Evolutionary conservation across 192 early-diverging fungal species (phyloP), one percentile per base, ranked within the genome.

Genomic region (Lunasporangiospora selenospora): DNA sequence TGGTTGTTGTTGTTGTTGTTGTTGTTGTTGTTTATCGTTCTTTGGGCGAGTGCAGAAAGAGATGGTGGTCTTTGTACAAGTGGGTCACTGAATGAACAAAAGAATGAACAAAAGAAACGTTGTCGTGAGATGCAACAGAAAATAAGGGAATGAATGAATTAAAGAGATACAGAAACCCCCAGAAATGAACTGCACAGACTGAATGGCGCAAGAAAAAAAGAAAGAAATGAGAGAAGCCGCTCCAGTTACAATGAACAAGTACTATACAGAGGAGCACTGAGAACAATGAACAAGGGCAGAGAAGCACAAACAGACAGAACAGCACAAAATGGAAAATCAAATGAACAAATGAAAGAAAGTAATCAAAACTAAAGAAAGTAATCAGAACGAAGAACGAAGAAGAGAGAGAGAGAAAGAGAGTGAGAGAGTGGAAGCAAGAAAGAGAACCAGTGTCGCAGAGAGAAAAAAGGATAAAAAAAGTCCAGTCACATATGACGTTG

Each of bases 1-100:
- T n/a, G n/a, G n/a, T n/a, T n/a, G n/a, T n/a, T n/a, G n/a, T n/a
- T n/a, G n/a, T n/a, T n/a, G n/a, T n/a, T n/a, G n/a, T n/a, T n/a
- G n/a, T n/a, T n/a, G n/a, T n/a, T n/a, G n/a, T n/a, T n/a, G n/a
- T n/a, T n/a, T n/a, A n/a, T n/a, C n/a, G n/a, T n/a, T n/a, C n/a
- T n/a, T n/a, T n/a, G n/a, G n/a, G n/a, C n/a, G n/a, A n/a, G n/a
- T 54, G 44, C 29, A 39, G 60, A 23, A 65, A 18, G 41, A 53
- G 63, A 29, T 38, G 38, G 33, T 18, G n/a, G n/a, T n/a, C n/a
- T n/a, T n/a, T n/a, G n/a, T n/a, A n/a, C n/a, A n/a, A n/a, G n/a
- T n/a, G n/a, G n/a, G n/a, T n/a, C n/a, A n/a, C n/a, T n/a, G n/a
- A 50, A 23, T 40, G 21, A 62, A 54, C 31, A 50, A 34, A 30